Conservation (phyloP, 192 early-diverging fungal genomes). For the Kappamyces sp. region DNA sequence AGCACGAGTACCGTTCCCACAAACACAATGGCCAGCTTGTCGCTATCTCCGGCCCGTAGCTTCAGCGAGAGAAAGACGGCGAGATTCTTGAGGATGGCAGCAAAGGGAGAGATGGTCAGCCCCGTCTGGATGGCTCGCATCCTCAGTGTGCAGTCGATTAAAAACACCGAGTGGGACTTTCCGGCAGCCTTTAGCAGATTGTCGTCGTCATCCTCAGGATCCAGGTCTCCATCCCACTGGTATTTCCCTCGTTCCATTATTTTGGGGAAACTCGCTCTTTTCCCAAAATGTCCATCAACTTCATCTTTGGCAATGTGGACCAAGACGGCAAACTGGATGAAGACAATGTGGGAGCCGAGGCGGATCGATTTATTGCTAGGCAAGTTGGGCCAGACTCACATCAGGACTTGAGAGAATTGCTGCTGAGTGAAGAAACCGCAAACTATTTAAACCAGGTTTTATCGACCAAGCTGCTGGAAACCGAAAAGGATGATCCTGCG, state of each 20-base stretch:
- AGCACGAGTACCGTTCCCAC: conserved; percentile 10
- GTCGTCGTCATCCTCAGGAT: too few relatives aligned
- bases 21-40: conserved; percentile 13
- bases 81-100: conserved; percentile 5
- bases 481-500: conserved; percentile 36
- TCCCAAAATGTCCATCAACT: conserved; percentile 21
- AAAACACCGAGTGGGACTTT: too few relatives aligned
- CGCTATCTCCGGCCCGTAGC: not conserved
- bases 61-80: conserved; percentile 3
- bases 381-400: conserved; percentile 22
- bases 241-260: too few relatives aligned
- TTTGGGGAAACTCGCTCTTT: too few relatives aligned
- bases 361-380: conserved; percentile 39
- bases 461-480: conserved; percentile 1
- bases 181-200: too few relatives aligned
- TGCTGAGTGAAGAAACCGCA: conserved; percentile 27
- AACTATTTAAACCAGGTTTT: conserved; percentile 21
- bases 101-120: not conserved
- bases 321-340: conserved; percentile 73
- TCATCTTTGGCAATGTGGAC: conserved; percentile 89
- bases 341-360: conserved; percentile 45
- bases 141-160: too few relatives aligned
- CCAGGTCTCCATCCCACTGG: too few relatives aligned
- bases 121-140: too few relatives aligned
- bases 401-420: conserved; percentile 44